phyloP scores from a whole-genome alignment of 2,329 filamentous ascomycete species.

The Sporothrix schenckii region DNA sequence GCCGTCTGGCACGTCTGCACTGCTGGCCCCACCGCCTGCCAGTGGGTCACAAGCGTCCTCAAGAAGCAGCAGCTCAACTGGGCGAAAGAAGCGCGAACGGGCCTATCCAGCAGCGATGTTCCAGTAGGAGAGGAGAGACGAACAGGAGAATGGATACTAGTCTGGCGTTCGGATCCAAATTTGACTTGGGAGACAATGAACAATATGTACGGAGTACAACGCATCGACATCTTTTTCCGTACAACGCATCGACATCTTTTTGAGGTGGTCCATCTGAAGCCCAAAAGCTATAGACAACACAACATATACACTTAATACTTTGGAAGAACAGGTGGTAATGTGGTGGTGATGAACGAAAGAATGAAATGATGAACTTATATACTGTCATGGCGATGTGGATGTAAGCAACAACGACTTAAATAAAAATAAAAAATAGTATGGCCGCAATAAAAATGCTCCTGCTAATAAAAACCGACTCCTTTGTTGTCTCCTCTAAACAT shows the following conservation, averaged over 20 bases:
- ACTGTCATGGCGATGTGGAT: neutral
- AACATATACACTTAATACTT: neutral
- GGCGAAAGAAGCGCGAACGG: constrained; percentile 58
- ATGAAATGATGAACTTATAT: neutral
- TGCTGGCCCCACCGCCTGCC: constrained; percentile 21
- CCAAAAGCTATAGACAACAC: neutral
- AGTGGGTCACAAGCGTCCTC: constrained; percentile 1
- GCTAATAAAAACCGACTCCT: constrained; percentile 4
- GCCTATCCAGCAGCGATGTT: constrained; percentile 66
- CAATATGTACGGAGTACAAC: neutral
- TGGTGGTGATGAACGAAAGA: neutral
- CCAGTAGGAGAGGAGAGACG: constrained; percentile 38
- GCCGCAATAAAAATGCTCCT: constrained; percentile 14
- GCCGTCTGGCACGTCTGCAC: neutral
- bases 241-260: neutral
- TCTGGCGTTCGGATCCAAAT: neutral
- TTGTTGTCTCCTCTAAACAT: constrained; percentile 12
- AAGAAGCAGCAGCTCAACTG: constrained; percentile 59
- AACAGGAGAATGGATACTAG: neutral
- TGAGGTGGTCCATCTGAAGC: neutral
- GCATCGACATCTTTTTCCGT: neutral
- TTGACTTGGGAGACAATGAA: neutral
- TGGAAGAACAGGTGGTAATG: neutral
- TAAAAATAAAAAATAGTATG: neutral
- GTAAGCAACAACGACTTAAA: neutral